These are phyloP conservation scores for Candida albicans DNA, from an alignment of 1,139 yeast genomes.

Conservation along the genomic window DNA sequence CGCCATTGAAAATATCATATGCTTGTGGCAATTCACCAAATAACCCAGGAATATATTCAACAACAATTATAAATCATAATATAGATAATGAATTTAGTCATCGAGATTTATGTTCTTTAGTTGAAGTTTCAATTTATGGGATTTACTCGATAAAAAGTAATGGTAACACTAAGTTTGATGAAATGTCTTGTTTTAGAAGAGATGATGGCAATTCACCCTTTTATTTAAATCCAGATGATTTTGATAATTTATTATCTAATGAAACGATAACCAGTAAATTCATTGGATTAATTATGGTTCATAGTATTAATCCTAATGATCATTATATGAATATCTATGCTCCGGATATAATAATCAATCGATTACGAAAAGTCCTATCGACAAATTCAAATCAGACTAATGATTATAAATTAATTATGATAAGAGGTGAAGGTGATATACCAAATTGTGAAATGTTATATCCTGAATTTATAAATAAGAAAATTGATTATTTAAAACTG, in stretches of 20 bases:
- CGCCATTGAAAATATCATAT: constrained; percentile 55
- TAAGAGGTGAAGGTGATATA: constrained; percentile 65
- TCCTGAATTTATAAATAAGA: constrained; percentile 21
- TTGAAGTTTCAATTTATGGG: constrained; percentile 59
- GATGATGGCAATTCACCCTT: neutral
- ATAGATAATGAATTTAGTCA: constrained; percentile 23
- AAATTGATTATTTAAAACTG: constrained; percentile 14
- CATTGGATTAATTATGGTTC: constrained; percentile 53
- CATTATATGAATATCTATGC: constrained; percentile 56
- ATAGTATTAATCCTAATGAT: constrained; percentile 53
- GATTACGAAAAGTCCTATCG: constrained; percentile 14
- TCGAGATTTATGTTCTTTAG: constrained; percentile 40
- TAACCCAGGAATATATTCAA: constrained; percentile 35
- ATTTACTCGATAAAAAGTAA: constrained; percentile 23
- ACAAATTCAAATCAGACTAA: neutral
- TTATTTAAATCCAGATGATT: constrained; percentile 7
- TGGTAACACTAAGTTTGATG: neutral
- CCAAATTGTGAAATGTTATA: constrained; percentile 36
- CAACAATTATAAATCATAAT: constrained; percentile 38
- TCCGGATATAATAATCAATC: constrained; percentile 32
- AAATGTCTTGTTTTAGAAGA: neutral
- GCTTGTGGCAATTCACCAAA: constrained; percentile 1
- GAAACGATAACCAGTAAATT: constrained; percentile 13
- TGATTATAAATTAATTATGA: constrained; percentile 41
- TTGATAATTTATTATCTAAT: neutral